A percentile compares a stretch with the other conserved stretches of the same genome.
Conservation (phyloP, 2,329 filamentous ascomycete species). For the Phaeosphaeria sp. region DNA sequence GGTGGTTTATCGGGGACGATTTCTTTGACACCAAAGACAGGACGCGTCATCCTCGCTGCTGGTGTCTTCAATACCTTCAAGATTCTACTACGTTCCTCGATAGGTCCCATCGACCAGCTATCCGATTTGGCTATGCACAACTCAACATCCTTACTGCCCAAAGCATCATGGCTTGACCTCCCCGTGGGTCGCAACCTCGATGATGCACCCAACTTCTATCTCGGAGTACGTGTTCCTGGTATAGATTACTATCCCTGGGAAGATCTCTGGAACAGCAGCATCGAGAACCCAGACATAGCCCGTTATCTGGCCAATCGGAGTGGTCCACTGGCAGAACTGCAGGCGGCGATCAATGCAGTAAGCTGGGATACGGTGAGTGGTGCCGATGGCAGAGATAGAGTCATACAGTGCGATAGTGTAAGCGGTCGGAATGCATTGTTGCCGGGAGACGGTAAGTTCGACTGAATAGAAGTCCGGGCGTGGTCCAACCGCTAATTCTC, state of each 20-base stretch:
- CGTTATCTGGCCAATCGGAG: slow-evolving; percentile 49
- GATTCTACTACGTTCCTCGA: slow-evolving; percentile 69
- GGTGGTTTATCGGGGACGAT: slow-evolving; percentile 64
- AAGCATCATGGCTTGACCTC: slow-evolving; percentile 52
- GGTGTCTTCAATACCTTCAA: slow-evolving; percentile 71
- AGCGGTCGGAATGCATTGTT: background rate
- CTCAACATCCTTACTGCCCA: slow-evolving; percentile 44
- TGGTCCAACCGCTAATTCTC: background rate
- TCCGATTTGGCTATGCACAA: slow-evolving; percentile 45
- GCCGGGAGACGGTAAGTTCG: background rate
- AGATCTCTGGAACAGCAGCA: slow-evolving; percentile 57
- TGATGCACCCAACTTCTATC: slow-evolving; percentile 34
- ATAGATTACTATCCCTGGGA: slow-evolving; percentile 67
- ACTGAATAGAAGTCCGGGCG: too few relatives aligned
- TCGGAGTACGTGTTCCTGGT: slow-evolving; percentile 16
- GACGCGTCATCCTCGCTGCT: slow-evolving; percentile 69
- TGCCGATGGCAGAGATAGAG: slow-evolving; percentile 63
- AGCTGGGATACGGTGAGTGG: slow-evolving; percentile 63
- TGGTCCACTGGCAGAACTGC: slow-evolving; percentile 66
- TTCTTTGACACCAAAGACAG: slow-evolving; percentile 62
- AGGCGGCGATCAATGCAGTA: slow-evolving; percentile 67
- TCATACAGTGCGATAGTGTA: slow-evolving; percentile 60
- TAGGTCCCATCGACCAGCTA: slow-evolving; percentile 60
- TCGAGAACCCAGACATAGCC: slow-evolving; percentile 37
- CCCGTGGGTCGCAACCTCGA: slow-evolving; percentile 54